Evolutionary conservation across 768 basidiomycete species (phyloP), one percentile per base, ranked within the genome.

Genomic region (Mycena venus): DNA sequence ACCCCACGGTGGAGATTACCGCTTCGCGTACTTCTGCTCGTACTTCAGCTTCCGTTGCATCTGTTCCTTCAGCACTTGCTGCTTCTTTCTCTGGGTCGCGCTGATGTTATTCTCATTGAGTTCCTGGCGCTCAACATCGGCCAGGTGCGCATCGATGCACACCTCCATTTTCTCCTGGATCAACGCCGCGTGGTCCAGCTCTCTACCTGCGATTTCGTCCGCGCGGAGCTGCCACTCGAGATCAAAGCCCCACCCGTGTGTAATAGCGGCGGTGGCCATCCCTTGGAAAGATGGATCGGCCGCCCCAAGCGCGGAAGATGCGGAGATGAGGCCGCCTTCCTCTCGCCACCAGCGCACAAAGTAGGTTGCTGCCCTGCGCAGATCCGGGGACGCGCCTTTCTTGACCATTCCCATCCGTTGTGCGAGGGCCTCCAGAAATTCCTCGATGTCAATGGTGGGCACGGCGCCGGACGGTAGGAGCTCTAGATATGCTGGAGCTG

Each of bases 331-430:
- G 8, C 92, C 88, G 64, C 94, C 94, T 77, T 93, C 90, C 59
- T 90, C 90, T 49, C 98, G 91, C 93, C 97, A 99, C 90, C 96
- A 96, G 55, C 90, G 87, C 49, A 99, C 89, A 79, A 99, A 93
- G 88, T 93, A 96, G 25, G 87, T 86, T 5, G 94, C 93, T 11
- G 96, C 95, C 27, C 95, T 90, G 5, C 89, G 82, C 5, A 88
- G 80, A 84, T 99, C 94, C 60, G 87, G 86, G 55, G 91, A 87
- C 17, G 94, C 96, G 7, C 97, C 96, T 73, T 92, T 90, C 75
- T 89, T 86, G 23, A 98, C 85, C 88, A 97, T 95, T n/a, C 94
- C 92, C 80, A 98, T 91, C 19, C 97, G 90, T 47, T 81, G 81
- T 0, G 92, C 95, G 36, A 99, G 87, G 23, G 88, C 84, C 23